Conservation (phyloP, 495 filamentous ascomycete genomes). For the Daldinia childiae region DNA sequence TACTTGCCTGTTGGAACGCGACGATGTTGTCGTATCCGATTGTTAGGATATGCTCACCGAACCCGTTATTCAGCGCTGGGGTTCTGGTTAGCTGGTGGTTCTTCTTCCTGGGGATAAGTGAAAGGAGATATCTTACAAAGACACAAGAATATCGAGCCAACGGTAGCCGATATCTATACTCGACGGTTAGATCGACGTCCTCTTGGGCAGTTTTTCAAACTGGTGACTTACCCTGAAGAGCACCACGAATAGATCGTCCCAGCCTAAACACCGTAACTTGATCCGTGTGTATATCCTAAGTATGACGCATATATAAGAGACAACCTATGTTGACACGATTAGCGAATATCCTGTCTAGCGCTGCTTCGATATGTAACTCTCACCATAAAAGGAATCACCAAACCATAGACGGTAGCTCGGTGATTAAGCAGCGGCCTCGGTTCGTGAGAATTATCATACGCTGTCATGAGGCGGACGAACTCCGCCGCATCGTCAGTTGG, state of each 20-base stretch:
- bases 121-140: conserved; percentile 29
- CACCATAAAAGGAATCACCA: conserved; percentile 42
- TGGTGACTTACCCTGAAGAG: conserved; percentile 38
- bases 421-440: conserved; percentile 32
- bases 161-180: conserved; percentile 36
- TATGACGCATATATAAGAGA: conserved; percentile 43
- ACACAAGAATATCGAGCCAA: conserved; percentile 39
- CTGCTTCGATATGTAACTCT: background rate
- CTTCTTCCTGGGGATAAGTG: background rate
- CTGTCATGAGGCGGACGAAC: conserved; percentile 36
- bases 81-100: conserved; percentile 15
- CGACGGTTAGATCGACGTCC: background rate
- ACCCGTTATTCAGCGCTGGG: conserved; percentile 43
- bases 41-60: conserved; percentile 42
- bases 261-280: conserved; percentile 39
- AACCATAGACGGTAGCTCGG: conserved; percentile 28
- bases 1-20: conserved; percentile 41
- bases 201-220: background rate
- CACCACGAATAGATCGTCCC: conserved; percentile 47
- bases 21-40: conserved; percentile 28
- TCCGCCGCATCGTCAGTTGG: conserved; percentile 10
- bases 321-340: conserved; percentile 19
- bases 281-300: conserved; percentile 42
- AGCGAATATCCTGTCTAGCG: background rate
- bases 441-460: conserved; percentile 40